A percentile compares a stretch with the other conserved stretches of the same genome.
These are phyloP conservation scores for Nosema muscidifuracis DNA, from an alignment of 371 early-diverging fungal species.

Conservation along the genomic window DNA sequence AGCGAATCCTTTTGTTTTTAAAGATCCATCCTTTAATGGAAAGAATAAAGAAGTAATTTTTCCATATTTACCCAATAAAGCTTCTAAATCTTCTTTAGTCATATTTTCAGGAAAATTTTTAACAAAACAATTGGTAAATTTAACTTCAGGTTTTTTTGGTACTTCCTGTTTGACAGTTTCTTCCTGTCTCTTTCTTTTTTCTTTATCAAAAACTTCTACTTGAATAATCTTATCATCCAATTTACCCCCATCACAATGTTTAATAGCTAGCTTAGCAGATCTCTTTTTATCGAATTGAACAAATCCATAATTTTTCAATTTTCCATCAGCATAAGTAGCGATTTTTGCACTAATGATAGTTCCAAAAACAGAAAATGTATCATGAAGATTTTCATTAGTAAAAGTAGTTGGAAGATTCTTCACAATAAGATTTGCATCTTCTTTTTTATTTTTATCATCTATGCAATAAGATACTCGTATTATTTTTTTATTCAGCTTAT, in stretches of 20 bases:
- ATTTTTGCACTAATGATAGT: constrained; percentile 95
- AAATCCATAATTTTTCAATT: constrained; percentile 62
- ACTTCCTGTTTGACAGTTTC: constrained; percentile 23
- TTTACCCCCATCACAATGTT: constrained; percentile 43
- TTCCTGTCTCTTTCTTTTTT: constrained; percentile 25
- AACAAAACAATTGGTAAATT: constrained; percentile 62
- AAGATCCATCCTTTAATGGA: constrained; percentile 66
- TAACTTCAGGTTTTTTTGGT: background rate
- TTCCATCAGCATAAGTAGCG: constrained; percentile 67
- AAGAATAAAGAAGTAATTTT: constrained; percentile 57
- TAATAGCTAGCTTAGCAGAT: constrained; percentile 60
- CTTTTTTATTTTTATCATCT: constrained; percentile 39
- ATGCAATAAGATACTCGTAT: constrained; percentile 51
- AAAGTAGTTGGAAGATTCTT: constrained; percentile 74
- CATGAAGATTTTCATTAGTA: constrained; percentile 76
- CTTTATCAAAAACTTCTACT: constrained; percentile 50
- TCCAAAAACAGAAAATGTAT: constrained; percentile 95
- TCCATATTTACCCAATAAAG: constrained; percentile 55
- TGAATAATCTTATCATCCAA: constrained; percentile 51
- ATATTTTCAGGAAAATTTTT: constrained; percentile 59
- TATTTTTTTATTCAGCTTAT: constrained; percentile 48
- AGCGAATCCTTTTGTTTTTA: constrained; percentile 80
- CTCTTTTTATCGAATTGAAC: constrained; percentile 57
- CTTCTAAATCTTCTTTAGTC: constrained; percentile 45
- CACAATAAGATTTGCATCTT: constrained; percentile 89